Evolutionary conservation across 1,284 basidiomycete genomes (phyloP).

Genomic region (Heterobasidion irregulare): DNA sequence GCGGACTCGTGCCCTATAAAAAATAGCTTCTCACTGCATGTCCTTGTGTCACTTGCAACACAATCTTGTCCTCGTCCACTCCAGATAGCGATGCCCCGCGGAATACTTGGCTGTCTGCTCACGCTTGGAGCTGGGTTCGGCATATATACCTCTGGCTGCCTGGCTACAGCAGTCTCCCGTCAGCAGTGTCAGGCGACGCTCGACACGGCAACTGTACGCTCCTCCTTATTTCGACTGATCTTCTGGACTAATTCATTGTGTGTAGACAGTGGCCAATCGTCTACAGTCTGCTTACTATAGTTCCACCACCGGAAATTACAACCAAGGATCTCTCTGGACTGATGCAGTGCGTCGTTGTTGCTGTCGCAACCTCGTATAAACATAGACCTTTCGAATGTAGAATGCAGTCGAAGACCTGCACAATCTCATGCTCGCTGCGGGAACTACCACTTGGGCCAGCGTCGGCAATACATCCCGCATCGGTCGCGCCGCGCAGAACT

Average conservation of each 20-base stretch:
- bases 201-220: background rate
- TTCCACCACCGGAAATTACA: slow-evolving; percentile 27
- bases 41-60: too few relatives aligned
- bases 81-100: too few relatives aligned
- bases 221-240: background rate
- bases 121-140: too few relatives aligned
- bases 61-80: too few relatives aligned
- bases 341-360: slow-evolving; percentile 30
- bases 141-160: too few relatives aligned
- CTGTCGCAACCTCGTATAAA: background rate
- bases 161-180: too few relatives aligned
- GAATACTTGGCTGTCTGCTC: too few relatives aligned
- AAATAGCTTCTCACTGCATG: too few relatives aligned
- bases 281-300: slow-evolving; percentile 36
- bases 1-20: too few relatives aligned
- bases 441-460: slow-evolving; percentile 25
- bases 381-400: slow-evolving; percentile 17
- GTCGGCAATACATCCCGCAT: slow-evolving; percentile 35
- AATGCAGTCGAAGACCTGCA: slow-evolving; percentile 48
- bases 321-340: slow-evolving; percentile 39
- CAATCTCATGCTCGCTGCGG: slow-evolving; percentile 40
- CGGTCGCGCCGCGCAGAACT: slow-evolving; percentile 28
- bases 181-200: background rate
- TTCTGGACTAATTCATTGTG: background rate
- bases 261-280: slow-evolving; percentile 31